Percentiles rank a stretch among this genome's conserved stretches.
Evolutionary conservation across 768 basidiomycete genomes (phyloP).

Genomic region (Agrocybe chaxingu): DNA sequence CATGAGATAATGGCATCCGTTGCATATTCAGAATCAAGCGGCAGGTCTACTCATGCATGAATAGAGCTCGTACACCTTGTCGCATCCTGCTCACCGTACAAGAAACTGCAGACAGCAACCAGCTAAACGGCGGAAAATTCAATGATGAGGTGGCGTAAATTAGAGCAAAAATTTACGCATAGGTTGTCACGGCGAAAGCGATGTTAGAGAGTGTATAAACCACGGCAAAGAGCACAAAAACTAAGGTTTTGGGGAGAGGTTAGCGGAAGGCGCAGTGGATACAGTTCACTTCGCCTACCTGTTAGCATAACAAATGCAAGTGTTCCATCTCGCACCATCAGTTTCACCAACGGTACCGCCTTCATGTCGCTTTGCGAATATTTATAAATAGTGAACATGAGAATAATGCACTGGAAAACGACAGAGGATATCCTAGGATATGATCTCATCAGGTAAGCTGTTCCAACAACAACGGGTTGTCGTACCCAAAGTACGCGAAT

Average conservation of each 20-base stretch:
- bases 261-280: neutral
- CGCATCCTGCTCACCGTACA: constrained; percentile 11
- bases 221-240: constrained; percentile 16
- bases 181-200: constrained; percentile 17
- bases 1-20: neutral
- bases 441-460: neutral
- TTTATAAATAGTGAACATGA: constrained; percentile 17
- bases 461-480: neutral
- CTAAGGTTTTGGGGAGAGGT: constrained; percentile 6
- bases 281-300: constrained; percentile 9
- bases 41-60: constrained; percentile 17
- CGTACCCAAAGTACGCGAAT: constrained; percentile 22
- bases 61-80: neutral
- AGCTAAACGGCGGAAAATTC: constrained; percentile 9
- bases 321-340: constrained; percentile 23
- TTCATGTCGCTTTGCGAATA: constrained; percentile 16
- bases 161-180: constrained; percentile 16
- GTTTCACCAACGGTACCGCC: constrained; percentile 17
- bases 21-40: constrained; percentile 24
- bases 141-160: neutral
- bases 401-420: constrained; percentile 17
- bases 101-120: constrained; percentile 21
- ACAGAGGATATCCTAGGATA: constrained; percentile 15
- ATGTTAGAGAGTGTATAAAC: constrained; percentile 13
- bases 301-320: constrained; percentile 17